Evolutionary conservation across 2,329 filamentous ascomycete species (phyloP), one percentile per base, ranked within the genome.

Genomic region (Onygena corvina): DNA sequence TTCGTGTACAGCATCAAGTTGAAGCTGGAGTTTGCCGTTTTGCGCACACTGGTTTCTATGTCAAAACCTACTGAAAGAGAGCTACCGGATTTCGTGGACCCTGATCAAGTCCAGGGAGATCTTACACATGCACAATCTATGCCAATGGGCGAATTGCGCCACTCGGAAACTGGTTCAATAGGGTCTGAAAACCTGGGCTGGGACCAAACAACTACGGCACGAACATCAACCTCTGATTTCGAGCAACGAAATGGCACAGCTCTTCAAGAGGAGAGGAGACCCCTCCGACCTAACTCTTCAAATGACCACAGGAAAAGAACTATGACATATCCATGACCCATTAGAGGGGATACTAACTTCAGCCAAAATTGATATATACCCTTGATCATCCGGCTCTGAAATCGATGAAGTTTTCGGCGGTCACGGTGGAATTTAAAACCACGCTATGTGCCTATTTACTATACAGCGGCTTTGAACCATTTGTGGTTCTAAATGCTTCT

Each of bases 21-120:
- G 31, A 73, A 75, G 49, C 67, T 76, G n/a, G 76, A 78, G 58
- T 70, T 72, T 54, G 69, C 72, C 21, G 69, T 78, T 36, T 61
- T 79, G 16, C 63, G 72, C n/a, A 65, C 66, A 53, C 56, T 71
- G 18, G 61, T 69, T 16, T 27, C 21, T 5, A 27, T 47, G 30
- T 47, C 46, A 11, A 36, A 36, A 34, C 25, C 30, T 9, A 14
- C 14, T 4, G 11, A 16, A 6, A 5, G 4, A 9, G 23, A 34
- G 14, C 11, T 47, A 6, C 46, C 46, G 23, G 46, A 47, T 29
- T 47, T 47, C 33, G 46, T 47, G n/a, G 33, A 47, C 21, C 30
- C 30, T 1, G 18, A 23, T 18, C 9, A 20, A 9, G 6, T 47
- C 42, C 12, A 47, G 8, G 21, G 33, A 11, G 46, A 47, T 11